phyloP scores from a whole-genome alignment of 2,329 filamentous ascomycete genomes.

The Aspergillus chevalieri region DNA sequence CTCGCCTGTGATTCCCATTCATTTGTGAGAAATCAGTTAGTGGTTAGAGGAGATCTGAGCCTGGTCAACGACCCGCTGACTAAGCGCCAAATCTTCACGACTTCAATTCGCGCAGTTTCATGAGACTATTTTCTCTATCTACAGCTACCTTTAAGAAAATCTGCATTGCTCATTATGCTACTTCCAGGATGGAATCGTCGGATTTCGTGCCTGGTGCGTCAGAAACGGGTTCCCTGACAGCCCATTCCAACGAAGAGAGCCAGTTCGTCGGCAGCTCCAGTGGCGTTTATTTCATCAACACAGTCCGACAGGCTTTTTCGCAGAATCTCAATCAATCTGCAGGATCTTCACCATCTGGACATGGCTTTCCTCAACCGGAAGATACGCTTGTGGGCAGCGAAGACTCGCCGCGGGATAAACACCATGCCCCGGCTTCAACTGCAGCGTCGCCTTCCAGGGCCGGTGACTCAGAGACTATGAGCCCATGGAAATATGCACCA shows the following conservation, averaged over 20 bases:
- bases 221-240: conserved; percentile 39
- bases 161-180: conserved; percentile 9
- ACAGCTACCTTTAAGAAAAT: neutral
- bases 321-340: conserved; percentile 21
- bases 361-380: conserved; percentile 24
- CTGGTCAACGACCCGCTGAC: neutral
- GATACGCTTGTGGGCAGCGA: conserved; percentile 24
- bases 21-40: no score
- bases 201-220: conserved; percentile 22
- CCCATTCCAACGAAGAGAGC: conserved; percentile 40
- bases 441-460: conserved; percentile 4
- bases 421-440: conserved; percentile 7
- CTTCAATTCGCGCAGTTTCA: no score
- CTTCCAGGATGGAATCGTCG: conserved; percentile 20
- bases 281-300: conserved; percentile 51
- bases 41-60: no score
- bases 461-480: conserved; percentile 7
- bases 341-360: conserved; percentile 3
- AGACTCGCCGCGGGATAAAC: conserved; percentile 15
- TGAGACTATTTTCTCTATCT: neutral
- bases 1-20: neutral
- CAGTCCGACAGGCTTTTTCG: conserved; percentile 48
- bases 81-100: neutral
- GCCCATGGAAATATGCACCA: conserved; percentile 25
- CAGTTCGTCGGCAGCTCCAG: conserved; percentile 50